Evolutionary conservation across 495 filamentous ascomycete genomes (phyloP), one percentile per base, ranked within the genome.

Genomic region (Cercophora samala): DNA sequence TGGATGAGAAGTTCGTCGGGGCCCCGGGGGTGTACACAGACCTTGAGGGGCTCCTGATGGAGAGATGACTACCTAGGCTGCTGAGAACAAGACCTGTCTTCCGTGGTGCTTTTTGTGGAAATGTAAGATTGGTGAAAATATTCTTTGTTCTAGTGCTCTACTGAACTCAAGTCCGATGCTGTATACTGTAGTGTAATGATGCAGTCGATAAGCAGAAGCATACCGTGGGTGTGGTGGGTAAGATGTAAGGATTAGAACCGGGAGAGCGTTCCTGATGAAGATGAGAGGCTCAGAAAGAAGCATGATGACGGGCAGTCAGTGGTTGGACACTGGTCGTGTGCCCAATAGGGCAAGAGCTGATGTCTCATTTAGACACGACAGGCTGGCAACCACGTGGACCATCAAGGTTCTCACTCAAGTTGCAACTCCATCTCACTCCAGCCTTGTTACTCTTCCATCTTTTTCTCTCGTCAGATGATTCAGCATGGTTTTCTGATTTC

Each of bases 331-430:
- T 46, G 15, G 37, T 46, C 11, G 37, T 9, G 9, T 32, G 37
- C 11, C 37, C 37, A 46, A 46, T 46, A 46, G 37, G 37, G 37
- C 37, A 46, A 13, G 11, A 46, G 37, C 37, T 46, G 37, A 46
- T 46, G 37, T 46, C 37, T 18, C 37, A 46, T 46, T 18, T 17
- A 13, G 9, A 46, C 37, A 46, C 37, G 37, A 46, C 15, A 46
- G 37, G 37, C 15, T 46, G 22, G 42, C 64, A 65, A 65, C 64
- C 64, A 61, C 37, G 58, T 53, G 29, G 42, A 17, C 53, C 63
- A 65, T 53, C 64, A 66, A 60, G 56, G 56, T 60, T 61, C 64
- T 53, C 58, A 54, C 29, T 13, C 37, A 46, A 32, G 3, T 32
- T 3, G 37, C 37, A 13, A 46, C 37, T 32, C 8, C 29, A 32